Evolutionary conservation across 768 basidiomycete genomes (phyloP).

Genomic region (Tylopilus subfusipes): DNA sequence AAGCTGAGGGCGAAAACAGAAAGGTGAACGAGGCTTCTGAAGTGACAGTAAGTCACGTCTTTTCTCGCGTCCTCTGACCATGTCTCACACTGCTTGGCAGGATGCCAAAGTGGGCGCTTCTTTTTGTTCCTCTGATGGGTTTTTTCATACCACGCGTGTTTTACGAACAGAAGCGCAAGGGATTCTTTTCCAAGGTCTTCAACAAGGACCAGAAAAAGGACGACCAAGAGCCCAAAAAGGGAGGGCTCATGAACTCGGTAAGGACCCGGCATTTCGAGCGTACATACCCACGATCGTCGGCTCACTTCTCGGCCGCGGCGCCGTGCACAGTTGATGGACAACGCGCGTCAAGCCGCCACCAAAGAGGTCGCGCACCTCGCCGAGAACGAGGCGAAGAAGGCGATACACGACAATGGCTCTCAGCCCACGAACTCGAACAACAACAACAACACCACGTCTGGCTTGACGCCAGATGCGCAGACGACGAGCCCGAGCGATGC

Average conservation of each 20-base stretch:
- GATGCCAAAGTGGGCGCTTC: constrained; percentile 5
- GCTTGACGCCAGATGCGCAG: neutral
- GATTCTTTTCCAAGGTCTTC: constrained; percentile 12
- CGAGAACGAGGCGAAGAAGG: constrained; percentile 9
- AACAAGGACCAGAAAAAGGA: neutral
- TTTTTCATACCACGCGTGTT: neutral
- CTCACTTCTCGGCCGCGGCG: neutral
- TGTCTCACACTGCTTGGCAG: neutral
- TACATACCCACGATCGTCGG: too few species aligned
- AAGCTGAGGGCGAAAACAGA: neutral
- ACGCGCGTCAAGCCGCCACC: constrained; percentile 4
- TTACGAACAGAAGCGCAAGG: constrained; percentile 14
- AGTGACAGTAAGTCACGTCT: neutral
- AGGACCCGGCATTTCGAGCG: neutral
- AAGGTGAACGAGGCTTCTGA: neutral
- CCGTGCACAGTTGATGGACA: neutral
- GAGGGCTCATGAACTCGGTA: constrained; percentile 11
- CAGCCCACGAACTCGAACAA: neutral
- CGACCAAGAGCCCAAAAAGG: constrained; percentile 1
- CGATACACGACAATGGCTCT: neutral
- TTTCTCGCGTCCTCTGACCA: neutral
- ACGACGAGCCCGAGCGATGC: neutral
- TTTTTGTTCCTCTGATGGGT: neutral
- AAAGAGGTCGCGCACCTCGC: constrained; percentile 7
- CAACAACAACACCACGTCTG: too few species aligned